Conservation (phyloP, 192 early-diverging fungal genomes). For the Allomyces javanicus region DNA sequence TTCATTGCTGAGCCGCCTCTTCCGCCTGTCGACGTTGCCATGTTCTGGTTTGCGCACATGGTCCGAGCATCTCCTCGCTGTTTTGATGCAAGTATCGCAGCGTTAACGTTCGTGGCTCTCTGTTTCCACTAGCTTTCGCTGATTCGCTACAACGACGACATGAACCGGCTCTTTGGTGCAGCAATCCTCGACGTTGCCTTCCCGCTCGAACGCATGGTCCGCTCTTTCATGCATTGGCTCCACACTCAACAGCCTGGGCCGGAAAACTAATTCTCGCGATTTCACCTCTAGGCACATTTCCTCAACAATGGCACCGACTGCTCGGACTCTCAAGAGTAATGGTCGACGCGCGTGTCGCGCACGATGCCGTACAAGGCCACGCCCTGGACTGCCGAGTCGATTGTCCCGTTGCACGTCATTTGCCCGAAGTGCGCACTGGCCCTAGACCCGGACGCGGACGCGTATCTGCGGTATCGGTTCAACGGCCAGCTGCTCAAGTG, state of each 20-base stretch:
- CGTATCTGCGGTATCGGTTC: conserved; percentile 13
- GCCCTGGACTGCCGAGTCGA: conserved; percentile 9
- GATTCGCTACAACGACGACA: conserved; percentile 36
- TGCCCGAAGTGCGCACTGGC: not conserved
- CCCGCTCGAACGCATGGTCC: conserved; percentile 22
- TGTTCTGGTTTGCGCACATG: no score
- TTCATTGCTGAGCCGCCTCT: no score
- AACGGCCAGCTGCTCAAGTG: conserved; percentile 13
- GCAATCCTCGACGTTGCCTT: conserved; percentile 18
- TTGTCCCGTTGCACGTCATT: not conserved
- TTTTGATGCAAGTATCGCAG: no score
- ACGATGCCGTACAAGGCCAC: conserved; percentile 12
- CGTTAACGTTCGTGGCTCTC: no score
- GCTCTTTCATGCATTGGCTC: conserved; percentile 1
- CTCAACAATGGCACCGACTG: conserved; percentile 15
- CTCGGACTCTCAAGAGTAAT: conserved; percentile 11
- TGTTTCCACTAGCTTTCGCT: conserved; percentile 32
- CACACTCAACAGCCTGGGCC: conserved; percentile 14
- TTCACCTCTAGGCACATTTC: conserved; percentile 12
- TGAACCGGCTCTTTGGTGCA: conserved; percentile 20
- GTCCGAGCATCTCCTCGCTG: no score
- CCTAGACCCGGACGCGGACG: no score
- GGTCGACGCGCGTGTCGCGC: conserved; percentile 11
- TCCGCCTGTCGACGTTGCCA: no score
- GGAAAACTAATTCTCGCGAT: conserved; percentile 15